Conservation (phyloP, 2,329 filamentous ascomycete genomes). For the Ophiocordyceps camponoti-floridani region DNA sequence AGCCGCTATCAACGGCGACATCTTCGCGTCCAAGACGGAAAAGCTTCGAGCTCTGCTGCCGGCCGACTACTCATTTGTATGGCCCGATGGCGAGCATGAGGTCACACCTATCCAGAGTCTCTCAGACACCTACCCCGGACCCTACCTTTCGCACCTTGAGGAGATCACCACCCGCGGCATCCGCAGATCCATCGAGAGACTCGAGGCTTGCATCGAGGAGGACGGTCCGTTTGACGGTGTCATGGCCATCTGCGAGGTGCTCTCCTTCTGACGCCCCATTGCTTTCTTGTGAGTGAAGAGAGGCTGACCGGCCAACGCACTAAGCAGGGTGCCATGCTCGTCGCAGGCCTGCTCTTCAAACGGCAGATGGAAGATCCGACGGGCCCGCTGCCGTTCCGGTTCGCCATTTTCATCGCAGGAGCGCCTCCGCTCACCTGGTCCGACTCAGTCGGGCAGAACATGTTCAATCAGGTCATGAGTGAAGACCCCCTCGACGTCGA, state of each 20-base stretch:
- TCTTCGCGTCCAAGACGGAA: neutral
- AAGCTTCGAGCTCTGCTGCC: neutral
- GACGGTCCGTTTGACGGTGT: neutral
- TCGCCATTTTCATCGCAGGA: neutral
- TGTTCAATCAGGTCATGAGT: neutral
- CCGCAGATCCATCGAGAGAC: neutral
- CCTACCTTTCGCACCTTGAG: neutral
- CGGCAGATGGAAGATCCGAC: constrained; percentile 1
- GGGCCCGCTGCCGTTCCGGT: neutral
- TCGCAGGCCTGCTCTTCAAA: neutral
- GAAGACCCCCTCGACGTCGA: neutral
- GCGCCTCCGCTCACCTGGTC: neutral
- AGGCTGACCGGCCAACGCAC: neutral
- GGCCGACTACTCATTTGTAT: neutral
- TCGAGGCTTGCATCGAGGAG: neutral
- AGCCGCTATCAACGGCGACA: neutral
- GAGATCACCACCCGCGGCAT: neutral
- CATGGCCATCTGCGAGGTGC: neutral
- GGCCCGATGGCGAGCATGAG: neutral
- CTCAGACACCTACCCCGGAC: neutral
- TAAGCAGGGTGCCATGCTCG: neutral
- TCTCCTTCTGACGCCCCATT: neutral
- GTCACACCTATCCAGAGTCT: neutral
- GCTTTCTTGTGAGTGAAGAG: neutral
- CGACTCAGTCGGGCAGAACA: neutral